These are phyloP conservation scores for Eucalyptus brandiana DNA, from an alignment of 345 rosid genomes.

Conservation along the genomic window DNA sequence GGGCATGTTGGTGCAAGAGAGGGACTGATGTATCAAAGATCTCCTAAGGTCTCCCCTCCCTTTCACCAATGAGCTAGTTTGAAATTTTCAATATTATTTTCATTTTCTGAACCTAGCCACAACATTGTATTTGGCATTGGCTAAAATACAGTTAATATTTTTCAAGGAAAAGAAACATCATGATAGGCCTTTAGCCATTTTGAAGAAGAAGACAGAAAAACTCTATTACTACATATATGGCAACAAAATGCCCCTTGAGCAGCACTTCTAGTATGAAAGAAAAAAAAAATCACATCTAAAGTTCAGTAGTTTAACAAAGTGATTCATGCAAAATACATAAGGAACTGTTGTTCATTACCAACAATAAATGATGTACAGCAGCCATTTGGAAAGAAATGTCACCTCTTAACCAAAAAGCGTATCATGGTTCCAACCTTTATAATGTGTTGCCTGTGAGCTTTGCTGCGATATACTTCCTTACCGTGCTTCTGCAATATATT, in stretches of 20 bases:
- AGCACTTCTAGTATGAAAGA: not conserved
- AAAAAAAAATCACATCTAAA: not conserved
- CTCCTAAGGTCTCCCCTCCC: not conserved
- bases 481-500: constrained; percentile 31
- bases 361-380: not conserved
- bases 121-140: not conserved
- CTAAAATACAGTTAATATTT: not conserved
- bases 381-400: not conserved
- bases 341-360: not conserved
- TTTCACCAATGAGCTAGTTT: not conserved
- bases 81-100: not conserved
- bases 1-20: not conserved
- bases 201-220: not conserved
- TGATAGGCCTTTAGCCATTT: not conserved
- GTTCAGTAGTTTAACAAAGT: not conserved
- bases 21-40: not conserved
- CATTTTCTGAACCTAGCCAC: not conserved
- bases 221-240: not conserved
- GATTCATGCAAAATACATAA: not conserved
- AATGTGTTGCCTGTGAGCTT: constrained; percentile 38
- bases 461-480: constrained; percentile 39
- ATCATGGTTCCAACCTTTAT: constrained; percentile 67
- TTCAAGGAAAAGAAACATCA: not conserved
- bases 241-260: not conserved
- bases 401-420: constrained; percentile 75